Evolutionary conservation across 2,329 filamentous ascomycete species (phyloP).

Genomic region (Ascochyta viciae-villosae): DNA sequence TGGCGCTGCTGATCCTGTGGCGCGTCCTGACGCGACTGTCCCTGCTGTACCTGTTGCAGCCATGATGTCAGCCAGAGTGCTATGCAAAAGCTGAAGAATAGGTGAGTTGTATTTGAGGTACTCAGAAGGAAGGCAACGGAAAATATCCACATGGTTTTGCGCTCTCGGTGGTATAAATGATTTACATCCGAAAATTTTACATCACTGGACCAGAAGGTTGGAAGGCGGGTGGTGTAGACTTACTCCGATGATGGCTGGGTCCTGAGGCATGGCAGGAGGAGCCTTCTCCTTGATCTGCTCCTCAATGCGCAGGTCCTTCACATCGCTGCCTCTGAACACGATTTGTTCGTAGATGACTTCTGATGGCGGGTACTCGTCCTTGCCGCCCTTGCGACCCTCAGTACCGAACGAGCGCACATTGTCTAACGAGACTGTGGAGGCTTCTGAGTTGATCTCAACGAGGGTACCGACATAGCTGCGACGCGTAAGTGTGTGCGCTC

Average conservation of each 20-base stretch:
- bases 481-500: conserved; percentile 24
- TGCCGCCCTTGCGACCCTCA: conserved; percentile 82
- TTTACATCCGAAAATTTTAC: conserved; percentile 98
- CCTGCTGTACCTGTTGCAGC: conserved; percentile 42
- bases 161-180: conserved; percentile 83
- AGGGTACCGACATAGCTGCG: conserved; percentile 91
- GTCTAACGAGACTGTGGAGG: conserved; percentile 94
- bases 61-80: conserved; percentile 32
- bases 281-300: conserved; percentile 76
- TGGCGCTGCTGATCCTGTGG: conserved; percentile 36
- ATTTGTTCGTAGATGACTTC: conserved; percentile 97
- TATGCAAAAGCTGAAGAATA: conserved; percentile 10
- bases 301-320: conserved; percentile 96
- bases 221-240: conserved; percentile 58
- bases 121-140: conserved; percentile 99
- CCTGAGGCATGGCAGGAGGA: conserved; percentile 82
- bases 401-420: conserved; percentile 95
- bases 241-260: conserved; percentile 96
- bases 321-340: conserved; percentile 96
- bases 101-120: conserved; percentile 21
- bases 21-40: conserved; percentile 32
- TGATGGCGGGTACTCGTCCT: conserved; percentile 83
- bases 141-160: conserved; percentile 93
- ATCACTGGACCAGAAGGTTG: conserved; percentile 67
- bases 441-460: conserved; percentile 97